Evolutionary conservation across 1,284 basidiomycete species (phyloP), one percentile per base, ranked within the genome.

Genomic region (Cystobasidium slooffiae): DNA sequence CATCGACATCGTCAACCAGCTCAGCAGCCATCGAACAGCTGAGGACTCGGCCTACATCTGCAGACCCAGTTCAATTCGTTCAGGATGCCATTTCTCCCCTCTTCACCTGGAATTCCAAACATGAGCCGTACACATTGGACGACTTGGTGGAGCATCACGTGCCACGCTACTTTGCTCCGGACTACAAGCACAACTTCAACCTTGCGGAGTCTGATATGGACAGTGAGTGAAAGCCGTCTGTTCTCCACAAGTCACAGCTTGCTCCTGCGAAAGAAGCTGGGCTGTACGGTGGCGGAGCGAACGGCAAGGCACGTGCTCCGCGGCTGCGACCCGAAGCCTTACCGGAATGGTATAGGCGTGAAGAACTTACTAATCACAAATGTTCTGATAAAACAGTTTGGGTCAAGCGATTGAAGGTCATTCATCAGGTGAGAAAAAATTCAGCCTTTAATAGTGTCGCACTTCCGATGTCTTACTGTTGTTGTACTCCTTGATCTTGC

Each of bases 61-160:
- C 68, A 43, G 68, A 70, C 24, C 68, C 68, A 16, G 68, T 49
- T 12, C 52, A 59, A 37, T 70, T 70, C 58, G 58, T 62, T 18
- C 46, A 61, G 41, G 56, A 59, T 47, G 68, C 68, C 16, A 12
- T 70, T 20, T 43, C 47, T 10, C 68, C 68, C 9, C 24, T 70
- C 56, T 49, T 62, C 18, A 61, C 55, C 43, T 62, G 16, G 44
- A 70, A 70, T 47, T 18, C 68, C 12, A 62, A 59, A 37, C 55
- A 70, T 31, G 58, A 70, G n/a, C 14, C 46, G 6, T 7, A 51
- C 6, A 9, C 58, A 16, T 16, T 70, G 8, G 22, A 62, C 46
- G 68, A 70, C 37, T 16, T 70, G 16, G 20, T 47, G 24, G 58
- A 59, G 39, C 31, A 62, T 37, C 68, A 70, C 31, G 24, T 70